Base-by-base conservation (phyloP, 225 moss, liverwort and hornwort species). In the Anthoceros angustus region DNA sequence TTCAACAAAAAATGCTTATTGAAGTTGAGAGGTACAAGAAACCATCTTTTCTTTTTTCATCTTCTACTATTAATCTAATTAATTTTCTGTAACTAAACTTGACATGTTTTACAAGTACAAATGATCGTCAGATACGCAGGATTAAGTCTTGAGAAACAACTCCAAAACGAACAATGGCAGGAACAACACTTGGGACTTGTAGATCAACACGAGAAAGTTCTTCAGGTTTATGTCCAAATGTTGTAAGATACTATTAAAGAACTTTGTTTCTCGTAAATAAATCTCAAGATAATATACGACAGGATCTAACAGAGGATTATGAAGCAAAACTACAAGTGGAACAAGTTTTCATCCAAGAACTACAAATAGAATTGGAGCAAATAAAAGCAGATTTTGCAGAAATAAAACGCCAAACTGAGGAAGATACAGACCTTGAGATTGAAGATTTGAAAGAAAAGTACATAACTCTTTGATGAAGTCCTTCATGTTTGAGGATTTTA, bases 271-370 rank as follows among this genome's bases (percentile, higher is more conserved):
- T 2, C 46, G 1, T 18, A 12, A 12, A 48, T 48, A 12, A 48
- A 24, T 0, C 25, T 60, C 2, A 45, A 61, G 23, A 50, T 74
- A 73, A 25, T 67, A 72, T 4, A 76, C 77, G 66, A 63, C 72
- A 95, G 91, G 91, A 85, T 48, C 68, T 95, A 10, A 85, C 85
- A 49, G 91, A 95, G 25, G 82, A 88, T 32, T 95, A 88, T 67
- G 91, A 91, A 78, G 83, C 86, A 48, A 95, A 88, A 73, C 48
- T 95, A 48, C 82, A 91, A 6, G 70, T 75, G 6, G 86, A 91
- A 65, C 83, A 85, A 72, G 4, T 18, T 40, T 79, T 83, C 0
- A 82, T 74, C 65, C 67, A 68, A 63, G 78, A 84, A 68, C 46
- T 95, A 9, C 91, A 82, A 42, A 60, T 76, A 67, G 82, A 86